These are phyloP conservation scores for Tetracladium marchalianum DNA, from an alignment of 495 filamentous ascomycete genomes.

Conservation along the genomic window DNA sequence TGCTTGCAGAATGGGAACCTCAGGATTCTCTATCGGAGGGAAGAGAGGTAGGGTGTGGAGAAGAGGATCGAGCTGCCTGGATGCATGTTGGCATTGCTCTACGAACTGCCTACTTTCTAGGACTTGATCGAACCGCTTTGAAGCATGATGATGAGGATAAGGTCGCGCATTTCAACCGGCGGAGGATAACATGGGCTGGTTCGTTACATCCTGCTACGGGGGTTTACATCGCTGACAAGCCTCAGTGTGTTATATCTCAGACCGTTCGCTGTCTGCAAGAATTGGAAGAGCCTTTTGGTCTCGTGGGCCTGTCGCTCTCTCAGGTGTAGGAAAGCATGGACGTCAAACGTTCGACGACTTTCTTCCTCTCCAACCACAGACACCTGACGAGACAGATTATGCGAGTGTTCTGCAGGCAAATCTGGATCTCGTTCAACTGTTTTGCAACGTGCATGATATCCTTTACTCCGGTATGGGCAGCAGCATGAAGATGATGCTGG, in stretches of 20 bases:
- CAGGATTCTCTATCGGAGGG: conserved; percentile 35
- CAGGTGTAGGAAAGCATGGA: conserved; percentile 32
- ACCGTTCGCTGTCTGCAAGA: conserved; percentile 50
- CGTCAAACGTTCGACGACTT: conserved; percentile 41
- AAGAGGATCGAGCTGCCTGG: conserved; percentile 56
- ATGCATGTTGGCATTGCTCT: conserved; percentile 55
- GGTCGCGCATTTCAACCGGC: conserved; percentile 34
- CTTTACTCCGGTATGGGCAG: conserved; percentile 52
- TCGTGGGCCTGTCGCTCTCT: conserved; percentile 50
- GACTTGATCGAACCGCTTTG: conserved; percentile 45
- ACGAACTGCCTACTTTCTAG: conserved; percentile 51
- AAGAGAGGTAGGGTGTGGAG: conserved; percentile 47
- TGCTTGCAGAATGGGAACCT: conserved; percentile 56
- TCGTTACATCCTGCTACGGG: neutral
- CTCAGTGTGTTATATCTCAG: conserved; percentile 45
- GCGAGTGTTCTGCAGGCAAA: conserved; percentile 52
- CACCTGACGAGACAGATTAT: conserved; percentile 48
- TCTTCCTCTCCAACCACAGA: conserved; percentile 41
- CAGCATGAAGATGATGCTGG: conserved; percentile 53
- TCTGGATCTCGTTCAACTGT: conserved; percentile 51
- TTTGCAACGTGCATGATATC: conserved; percentile 54
- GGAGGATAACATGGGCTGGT: conserved; percentile 50
- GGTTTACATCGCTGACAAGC: neutral
- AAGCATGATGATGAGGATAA: conserved; percentile 36
- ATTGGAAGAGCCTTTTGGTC: conserved; percentile 59